These are phyloP conservation scores for Pueraria montana DNA, from an alignment of 306 rosid genomes.

Conservation along the genomic window DNA sequence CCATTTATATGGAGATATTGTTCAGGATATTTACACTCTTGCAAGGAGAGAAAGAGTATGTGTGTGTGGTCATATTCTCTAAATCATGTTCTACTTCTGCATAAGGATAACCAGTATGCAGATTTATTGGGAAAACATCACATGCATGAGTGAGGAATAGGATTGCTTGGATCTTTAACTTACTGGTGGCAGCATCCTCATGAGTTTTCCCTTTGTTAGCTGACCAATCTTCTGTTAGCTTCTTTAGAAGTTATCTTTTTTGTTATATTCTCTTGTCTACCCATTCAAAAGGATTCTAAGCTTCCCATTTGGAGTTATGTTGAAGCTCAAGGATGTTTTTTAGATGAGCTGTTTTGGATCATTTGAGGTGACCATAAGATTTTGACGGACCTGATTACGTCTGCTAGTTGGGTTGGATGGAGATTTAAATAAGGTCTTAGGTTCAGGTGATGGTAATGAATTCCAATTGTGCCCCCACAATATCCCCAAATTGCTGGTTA, in stretches of 20 bases:
- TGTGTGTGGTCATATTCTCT: neutral
- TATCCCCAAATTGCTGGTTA: neutral
- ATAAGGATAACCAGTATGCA: neutral
- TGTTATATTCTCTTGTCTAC: neutral
- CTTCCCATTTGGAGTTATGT: neutral
- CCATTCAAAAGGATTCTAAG: neutral
- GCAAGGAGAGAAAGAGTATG: neutral
- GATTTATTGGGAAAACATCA: neutral
- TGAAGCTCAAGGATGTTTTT: neutral
- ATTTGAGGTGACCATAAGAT: constrained; percentile 2
- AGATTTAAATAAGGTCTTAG: constrained; percentile 2
- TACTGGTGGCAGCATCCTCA: neutral
- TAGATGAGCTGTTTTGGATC: constrained; percentile 16
- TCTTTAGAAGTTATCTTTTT: neutral
- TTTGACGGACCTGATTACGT: neutral
- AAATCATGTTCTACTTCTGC: neutral
- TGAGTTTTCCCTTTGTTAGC: neutral
- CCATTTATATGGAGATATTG: neutral
- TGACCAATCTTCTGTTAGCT: neutral
- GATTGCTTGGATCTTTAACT: neutral
- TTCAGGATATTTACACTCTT: neutral
- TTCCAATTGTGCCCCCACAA: neutral
- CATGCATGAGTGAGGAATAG: neutral
- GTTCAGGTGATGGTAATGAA: constrained; percentile 21
- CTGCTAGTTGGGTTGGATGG: constrained; percentile 14